Evolutionary conservation across 2,329 filamentous ascomycete species (phyloP).

Genomic region (Xylaria arbuscula): DNA sequence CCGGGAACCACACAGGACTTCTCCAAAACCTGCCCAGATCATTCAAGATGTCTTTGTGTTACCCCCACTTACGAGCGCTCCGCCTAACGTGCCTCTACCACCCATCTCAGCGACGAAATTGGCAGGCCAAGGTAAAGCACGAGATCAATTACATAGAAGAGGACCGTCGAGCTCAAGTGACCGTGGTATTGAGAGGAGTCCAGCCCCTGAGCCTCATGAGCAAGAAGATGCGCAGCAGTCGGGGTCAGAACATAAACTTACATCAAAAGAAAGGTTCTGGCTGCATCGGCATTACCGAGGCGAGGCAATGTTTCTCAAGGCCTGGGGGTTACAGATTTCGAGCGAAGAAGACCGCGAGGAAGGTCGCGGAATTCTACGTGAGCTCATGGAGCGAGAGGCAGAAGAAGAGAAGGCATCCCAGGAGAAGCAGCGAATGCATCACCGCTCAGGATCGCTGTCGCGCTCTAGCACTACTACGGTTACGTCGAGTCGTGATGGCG

Average conservation of each 20-base stretch:
- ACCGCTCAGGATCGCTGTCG: constrained; percentile 29
- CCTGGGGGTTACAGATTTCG: constrained; percentile 46
- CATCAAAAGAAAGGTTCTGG: constrained; percentile 45
- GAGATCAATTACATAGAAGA: constrained; percentile 27
- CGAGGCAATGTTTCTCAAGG: constrained; percentile 45
- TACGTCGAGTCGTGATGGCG: constrained; percentile 28
- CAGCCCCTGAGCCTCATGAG: constrained; percentile 17
- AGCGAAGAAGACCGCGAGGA: constrained; percentile 45
- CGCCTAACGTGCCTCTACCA: constrained; percentile 40
- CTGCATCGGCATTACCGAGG: constrained; percentile 47
- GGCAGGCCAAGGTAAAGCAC: constrained; percentile 28
- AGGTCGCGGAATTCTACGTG: constrained; percentile 41
- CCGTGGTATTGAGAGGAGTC: constrained; percentile 23
- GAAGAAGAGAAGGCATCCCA: constrained; percentile 36
- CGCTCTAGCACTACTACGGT: constrained; percentile 28
- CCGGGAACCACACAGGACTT: constrained; percentile 18
- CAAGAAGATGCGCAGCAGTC: constrained; percentile 15
- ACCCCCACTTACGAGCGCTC: constrained; percentile 39
- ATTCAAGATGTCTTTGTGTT: constrained; percentile 25
- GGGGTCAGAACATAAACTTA: constrained; percentile 33
- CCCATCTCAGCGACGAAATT: constrained; percentile 31
- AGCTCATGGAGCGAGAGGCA: constrained; percentile 44
- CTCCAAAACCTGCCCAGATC: constrained; percentile 9
- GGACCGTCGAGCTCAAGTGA: constrained; percentile 26
- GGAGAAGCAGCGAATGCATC: constrained; percentile 32